A percentile compares a stretch with the other conserved stretches of the same genome.
Conservation (phyloP, 768 basidiomycete genomes). For the Suillus subluteus region DNA sequence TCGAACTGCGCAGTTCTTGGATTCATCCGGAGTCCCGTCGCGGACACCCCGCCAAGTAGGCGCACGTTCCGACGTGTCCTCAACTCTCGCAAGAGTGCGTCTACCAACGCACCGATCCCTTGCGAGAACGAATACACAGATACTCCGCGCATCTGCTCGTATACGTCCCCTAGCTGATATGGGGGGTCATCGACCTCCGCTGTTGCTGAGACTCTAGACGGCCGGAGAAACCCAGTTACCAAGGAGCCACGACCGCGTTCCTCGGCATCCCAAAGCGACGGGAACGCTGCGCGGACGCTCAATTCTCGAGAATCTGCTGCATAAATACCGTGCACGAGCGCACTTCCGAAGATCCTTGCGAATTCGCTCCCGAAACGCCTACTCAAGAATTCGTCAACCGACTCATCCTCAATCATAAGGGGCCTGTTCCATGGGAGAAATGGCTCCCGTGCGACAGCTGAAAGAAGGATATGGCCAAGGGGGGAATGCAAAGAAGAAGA, state of each 20-base stretch:
- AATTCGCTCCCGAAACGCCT: conserved; percentile 74
- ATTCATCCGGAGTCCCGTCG: conserved; percentile 38
- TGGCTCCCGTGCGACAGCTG: conserved; percentile 60
- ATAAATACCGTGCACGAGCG: conserved; percentile 92
- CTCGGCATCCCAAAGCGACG: conserved; percentile 71
- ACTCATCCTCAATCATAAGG: conserved; percentile 63
- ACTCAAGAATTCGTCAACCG: conserved; percentile 75
- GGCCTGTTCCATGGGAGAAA: conserved; percentile 51
- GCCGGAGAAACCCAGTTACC: conserved; percentile 55
- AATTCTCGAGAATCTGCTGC: conserved; percentile 80
- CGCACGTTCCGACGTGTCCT: conserved; percentile 56
- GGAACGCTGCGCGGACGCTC: conserved; percentile 79
- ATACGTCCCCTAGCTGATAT: conserved; percentile 55
- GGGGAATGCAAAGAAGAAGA: conserved; percentile 40
- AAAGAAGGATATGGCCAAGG: conserved; percentile 50
- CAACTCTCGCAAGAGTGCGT: conserved; percentile 55
- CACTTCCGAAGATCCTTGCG: conserved; percentile 75
- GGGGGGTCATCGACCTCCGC: conserved; percentile 23
- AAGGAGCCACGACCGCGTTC: conserved; percentile 71
- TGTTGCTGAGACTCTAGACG: conserved; percentile 16
- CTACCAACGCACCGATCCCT: conserved; percentile 72
- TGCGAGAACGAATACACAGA: conserved; percentile 83
- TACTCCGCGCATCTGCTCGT: conserved; percentile 52
- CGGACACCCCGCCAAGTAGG: conserved; percentile 48
- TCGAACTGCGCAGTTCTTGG: conserved; percentile 43